These are phyloP conservation scores for Alternaria gansuensis DNA, from an alignment of 2,329 filamentous ascomycete species.

Conservation along the genomic window DNA sequence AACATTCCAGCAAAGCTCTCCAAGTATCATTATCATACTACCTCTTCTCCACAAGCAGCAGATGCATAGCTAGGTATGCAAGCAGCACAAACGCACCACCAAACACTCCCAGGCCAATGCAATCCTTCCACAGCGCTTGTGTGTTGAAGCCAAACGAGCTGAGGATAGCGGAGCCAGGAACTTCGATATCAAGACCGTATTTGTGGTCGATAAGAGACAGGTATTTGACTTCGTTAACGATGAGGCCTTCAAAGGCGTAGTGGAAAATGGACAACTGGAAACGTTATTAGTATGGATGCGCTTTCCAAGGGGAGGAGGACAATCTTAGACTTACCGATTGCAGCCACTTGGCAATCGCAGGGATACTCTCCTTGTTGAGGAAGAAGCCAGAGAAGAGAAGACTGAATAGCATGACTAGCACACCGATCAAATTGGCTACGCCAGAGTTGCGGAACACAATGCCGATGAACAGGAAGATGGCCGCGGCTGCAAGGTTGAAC, in stretches of 20 bases:
- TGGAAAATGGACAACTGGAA: conserved; percentile 89
- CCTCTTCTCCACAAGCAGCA: conserved; percentile 88
- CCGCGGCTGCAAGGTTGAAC: conserved; percentile 93
- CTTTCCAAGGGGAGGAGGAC: neutral
- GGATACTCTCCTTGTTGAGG: conserved; percentile 93
- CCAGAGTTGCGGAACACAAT: conserved; percentile 92
- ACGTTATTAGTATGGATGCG: conserved; percentile 18
- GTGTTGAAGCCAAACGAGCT: conserved; percentile 96
- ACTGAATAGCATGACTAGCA: conserved; percentile 96
- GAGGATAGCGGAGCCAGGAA: conserved; percentile 91
- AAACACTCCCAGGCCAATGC: conserved; percentile 82
- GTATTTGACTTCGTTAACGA: conserved; percentile 95
- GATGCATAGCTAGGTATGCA: conserved; percentile 91
- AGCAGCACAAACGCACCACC: conserved; percentile 83
- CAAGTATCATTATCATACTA: conserved; percentile 50
- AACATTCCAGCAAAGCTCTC: neutral
- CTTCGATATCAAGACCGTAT: conserved; percentile 94
- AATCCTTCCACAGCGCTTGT: conserved; percentile 82
- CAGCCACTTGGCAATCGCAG: conserved; percentile 83
- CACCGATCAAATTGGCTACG: conserved; percentile 92
- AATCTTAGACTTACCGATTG: conserved; percentile 69
- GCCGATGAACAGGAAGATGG: conserved; percentile 94
- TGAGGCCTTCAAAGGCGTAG: conserved; percentile 93
- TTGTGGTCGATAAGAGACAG: conserved; percentile 91
- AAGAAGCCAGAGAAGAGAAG: conserved; percentile 92